Percentiles rank a stretch among this genome's conserved stretches.
These are phyloP conservation scores for Podospora bellae-mahoneyi DNA, from an alignment of 495 filamentous ascomycete genomes.

Conservation along the genomic window DNA sequence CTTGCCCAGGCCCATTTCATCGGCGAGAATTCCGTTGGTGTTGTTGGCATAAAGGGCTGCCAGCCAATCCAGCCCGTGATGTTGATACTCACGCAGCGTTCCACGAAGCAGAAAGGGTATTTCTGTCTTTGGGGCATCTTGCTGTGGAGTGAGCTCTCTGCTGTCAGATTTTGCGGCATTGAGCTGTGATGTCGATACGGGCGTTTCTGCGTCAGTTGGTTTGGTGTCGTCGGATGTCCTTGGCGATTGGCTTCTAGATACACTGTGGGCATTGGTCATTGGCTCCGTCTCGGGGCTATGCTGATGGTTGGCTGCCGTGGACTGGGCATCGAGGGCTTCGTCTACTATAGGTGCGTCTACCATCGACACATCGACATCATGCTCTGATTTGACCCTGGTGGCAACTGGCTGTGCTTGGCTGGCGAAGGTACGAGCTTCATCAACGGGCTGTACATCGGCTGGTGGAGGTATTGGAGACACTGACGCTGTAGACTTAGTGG, in stretches of 20 bases:
- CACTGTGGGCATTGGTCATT: conserved; percentile 38
- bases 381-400: conserved; percentile 33
- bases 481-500: not conserved
- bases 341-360: conserved; percentile 38
- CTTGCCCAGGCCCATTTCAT: conserved; percentile 99
- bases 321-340: conserved; percentile 22
- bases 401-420: not conserved
- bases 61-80: conserved; percentile 95
- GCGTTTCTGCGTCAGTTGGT: conserved; percentile 64
- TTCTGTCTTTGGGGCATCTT: conserved; percentile 59
- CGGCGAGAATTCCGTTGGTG: conserved; percentile 96
- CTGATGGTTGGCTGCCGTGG: conserved; percentile 20
- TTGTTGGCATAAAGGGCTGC: conserved; percentile 85
- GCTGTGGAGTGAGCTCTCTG: conserved; percentile 43
- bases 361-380: conserved; percentile 48
- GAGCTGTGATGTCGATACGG: conserved; percentile 55
- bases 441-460: not conserved
- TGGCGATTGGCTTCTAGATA: conserved; percentile 51
- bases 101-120: conserved; percentile 88
- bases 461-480: not conserved
- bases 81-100: conserved; percentile 92
- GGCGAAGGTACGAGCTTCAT: not conserved
- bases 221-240: conserved; percentile 63
- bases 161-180: conserved; percentile 36
- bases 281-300: conserved; percentile 37